Conservation (phyloP, 192 early-diverging fungal species). For the Coemansia sp. region DNA sequence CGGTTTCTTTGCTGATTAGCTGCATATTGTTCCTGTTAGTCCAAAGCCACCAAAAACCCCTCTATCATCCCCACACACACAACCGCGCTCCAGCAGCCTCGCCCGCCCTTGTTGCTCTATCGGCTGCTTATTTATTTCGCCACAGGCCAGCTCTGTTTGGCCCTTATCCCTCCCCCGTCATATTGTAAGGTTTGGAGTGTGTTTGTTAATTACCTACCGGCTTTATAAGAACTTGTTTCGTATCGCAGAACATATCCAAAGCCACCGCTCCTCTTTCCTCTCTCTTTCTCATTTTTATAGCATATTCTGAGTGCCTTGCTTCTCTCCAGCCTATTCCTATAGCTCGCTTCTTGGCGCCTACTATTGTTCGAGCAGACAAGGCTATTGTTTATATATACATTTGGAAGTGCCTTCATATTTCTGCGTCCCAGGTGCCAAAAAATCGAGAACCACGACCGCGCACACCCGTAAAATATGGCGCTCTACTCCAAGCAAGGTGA, state of each 20-base stretch:
- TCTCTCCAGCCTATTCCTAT: too few relatives aligned
- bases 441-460: too few relatives aligned
- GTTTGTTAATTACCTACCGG: conserved; percentile 6
- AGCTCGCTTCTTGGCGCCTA: too few relatives aligned
- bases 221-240: conserved; percentile 7
- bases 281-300: background rate
- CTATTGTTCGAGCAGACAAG: too few relatives aligned
- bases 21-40: conserved; percentile 6
- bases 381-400: too few relatives aligned
- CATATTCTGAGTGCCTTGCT: too few relatives aligned
- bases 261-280: conserved; percentile 4
- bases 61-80: conserved; percentile 8
- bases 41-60: conserved; percentile 13
- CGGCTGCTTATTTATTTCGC: conserved; percentile 4
- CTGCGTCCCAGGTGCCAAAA: background rate
- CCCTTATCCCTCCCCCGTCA: conserved; percentile 1
- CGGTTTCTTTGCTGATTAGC: conserved; percentile 13
- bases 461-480: background rate
- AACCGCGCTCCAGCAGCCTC: conserved; percentile 7
- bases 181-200: background rate
- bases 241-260: background rate
- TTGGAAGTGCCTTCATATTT: background rate
- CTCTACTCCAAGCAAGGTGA: conserved; percentile 12
- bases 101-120: background rate
- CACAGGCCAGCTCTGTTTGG: conserved; percentile 6